phyloP scores from a whole-genome alignment of 306 rosid genomes.

The Mimosa pudica region DNA sequence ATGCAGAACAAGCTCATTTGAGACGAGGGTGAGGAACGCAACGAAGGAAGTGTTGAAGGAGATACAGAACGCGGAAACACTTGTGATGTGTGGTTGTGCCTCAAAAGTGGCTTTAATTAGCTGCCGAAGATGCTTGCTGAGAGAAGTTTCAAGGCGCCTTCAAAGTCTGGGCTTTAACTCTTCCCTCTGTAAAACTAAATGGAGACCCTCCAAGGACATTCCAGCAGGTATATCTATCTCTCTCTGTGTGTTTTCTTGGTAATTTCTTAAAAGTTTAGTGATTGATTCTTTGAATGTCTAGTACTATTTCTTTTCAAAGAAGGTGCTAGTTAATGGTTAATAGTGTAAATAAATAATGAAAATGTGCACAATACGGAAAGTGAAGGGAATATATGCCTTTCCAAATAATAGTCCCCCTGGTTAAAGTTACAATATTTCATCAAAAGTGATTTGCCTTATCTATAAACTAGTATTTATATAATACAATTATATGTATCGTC shows the following conservation, averaged over 20 bases:
- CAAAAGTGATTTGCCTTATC: no score
- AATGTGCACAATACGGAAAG: no score
- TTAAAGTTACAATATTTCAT: no score
- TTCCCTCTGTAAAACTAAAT: conserved; percentile 80
- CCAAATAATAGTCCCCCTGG: no score
- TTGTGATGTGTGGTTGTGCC: conserved; percentile 54
- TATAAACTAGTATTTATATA: no score
- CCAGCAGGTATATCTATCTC: conserved; percentile 60
- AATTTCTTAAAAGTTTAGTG: not conserved
- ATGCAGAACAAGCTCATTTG: conserved; percentile 54
- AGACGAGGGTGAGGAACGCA: conserved; percentile 58
- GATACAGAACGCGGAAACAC: conserved; percentile 32
- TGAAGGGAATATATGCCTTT: no score
- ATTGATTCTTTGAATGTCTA: not conserved
- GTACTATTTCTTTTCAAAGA: not conserved
- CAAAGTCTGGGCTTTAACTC: conserved; percentile 51
- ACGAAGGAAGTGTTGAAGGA: conserved; percentile 57
- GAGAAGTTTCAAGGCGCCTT: conserved; percentile 57
- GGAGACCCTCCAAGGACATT: conserved; percentile 60
- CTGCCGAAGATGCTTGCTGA: conserved; percentile 65
- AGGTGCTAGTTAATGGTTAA: no score
- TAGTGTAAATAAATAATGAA: no score
- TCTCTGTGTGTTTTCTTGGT: not conserved
- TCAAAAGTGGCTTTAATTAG: conserved; percentile 37
- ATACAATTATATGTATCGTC: no score